phyloP scores from a whole-genome alignment of 2,329 filamentous ascomycete genomes.

The Coniosporium tulheliwenetii region DNA sequence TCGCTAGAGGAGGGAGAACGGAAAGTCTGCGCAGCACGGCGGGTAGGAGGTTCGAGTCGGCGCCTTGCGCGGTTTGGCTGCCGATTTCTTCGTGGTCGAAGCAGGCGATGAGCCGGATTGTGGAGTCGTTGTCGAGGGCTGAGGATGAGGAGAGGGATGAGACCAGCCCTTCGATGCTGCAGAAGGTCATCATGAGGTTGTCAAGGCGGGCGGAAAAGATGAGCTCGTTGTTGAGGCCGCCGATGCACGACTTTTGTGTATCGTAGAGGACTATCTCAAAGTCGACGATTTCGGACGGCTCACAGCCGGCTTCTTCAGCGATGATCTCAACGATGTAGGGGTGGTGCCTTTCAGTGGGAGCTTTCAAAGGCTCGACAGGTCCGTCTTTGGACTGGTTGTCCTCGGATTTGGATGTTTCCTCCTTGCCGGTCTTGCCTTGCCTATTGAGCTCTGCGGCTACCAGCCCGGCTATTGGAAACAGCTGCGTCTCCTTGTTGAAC shows the following conservation, averaged over 20 bases:
- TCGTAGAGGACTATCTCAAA: slow-evolving; percentile 98
- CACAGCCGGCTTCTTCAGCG: slow-evolving; percentile 59
- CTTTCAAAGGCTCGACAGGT: slow-evolving; percentile 58
- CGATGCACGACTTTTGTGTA: slow-evolving; percentile 77
- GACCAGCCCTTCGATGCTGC: slow-evolving; percentile 72
- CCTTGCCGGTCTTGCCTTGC: slow-evolving; percentile 36
- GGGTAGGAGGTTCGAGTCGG: slow-evolving; percentile 81
- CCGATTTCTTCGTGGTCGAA: slow-evolving; percentile 99
- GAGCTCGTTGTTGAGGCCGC: slow-evolving; percentile 83
- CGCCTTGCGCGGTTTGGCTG: slow-evolving; percentile 80
- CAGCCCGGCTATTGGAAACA: slow-evolving; percentile 85
- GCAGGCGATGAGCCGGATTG: slow-evolving; percentile 80
- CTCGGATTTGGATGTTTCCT: slow-evolving; percentile 26
- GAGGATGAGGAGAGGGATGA: slow-evolving; percentile 50
- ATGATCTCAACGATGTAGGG: slow-evolving; percentile 74
- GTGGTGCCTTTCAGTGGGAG: slow-evolving; percentile 72
- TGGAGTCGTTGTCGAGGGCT: slow-evolving; percentile 58
- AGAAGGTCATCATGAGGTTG: slow-evolving; percentile 94
- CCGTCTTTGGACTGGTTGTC: slow-evolving; percentile 20
- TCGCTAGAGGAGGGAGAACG: slow-evolving; percentile 47
- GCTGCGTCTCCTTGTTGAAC: slow-evolving; percentile 93
- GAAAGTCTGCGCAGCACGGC: slow-evolving; percentile 76
- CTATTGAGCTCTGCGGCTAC: slow-evolving; percentile 80
- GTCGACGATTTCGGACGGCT: slow-evolving; percentile 61
- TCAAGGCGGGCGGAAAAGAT: slow-evolving; percentile 93